Evolutionary conservation across 176 grass and related monocot genomes (phyloP).

Genomic region (Microstegium vimineum): DNA sequence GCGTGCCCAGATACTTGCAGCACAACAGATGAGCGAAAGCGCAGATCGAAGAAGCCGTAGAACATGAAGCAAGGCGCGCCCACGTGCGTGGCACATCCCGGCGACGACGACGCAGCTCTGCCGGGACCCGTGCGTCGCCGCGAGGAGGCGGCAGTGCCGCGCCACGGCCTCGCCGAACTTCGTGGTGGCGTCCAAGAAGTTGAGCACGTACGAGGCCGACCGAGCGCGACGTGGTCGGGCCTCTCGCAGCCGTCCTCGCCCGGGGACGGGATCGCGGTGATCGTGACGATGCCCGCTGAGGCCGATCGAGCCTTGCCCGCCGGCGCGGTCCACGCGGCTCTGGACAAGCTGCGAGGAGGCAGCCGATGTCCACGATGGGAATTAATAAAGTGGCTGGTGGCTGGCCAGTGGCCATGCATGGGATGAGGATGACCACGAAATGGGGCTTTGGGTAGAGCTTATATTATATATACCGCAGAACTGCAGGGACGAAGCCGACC

Average conservation of each 20-base stretch:
- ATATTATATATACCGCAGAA: background rate
- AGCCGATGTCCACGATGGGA: constrained; percentile 59
- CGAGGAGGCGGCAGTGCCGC: background rate
- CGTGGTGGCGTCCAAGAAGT: constrained; percentile 38
- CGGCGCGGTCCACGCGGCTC: constrained; percentile 28
- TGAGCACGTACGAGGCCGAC: background rate
- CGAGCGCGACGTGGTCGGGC: constrained; percentile 24
- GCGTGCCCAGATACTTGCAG: constrained; percentile 28
- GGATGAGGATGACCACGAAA: constrained; percentile 61
- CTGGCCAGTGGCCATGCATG: too few species aligned
- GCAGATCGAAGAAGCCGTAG: constrained; percentile 42
- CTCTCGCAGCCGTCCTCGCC: constrained; percentile 38
- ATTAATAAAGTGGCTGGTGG: constrained; percentile 71
- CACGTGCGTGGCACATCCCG: constrained; percentile 50
- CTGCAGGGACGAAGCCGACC: background rate
- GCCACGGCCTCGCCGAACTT: constrained; percentile 38
- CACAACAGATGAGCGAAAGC: constrained; percentile 43
- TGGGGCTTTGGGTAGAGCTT: constrained; percentile 20
- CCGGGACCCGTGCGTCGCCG: background rate
- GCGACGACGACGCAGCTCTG: constrained; percentile 51
- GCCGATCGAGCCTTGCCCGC: background rate
- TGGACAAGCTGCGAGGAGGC: constrained; percentile 44
- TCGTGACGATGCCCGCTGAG: background rate
- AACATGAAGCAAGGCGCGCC: constrained; percentile 50
- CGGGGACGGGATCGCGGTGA: constrained; percentile 37